Evolutionary conservation across 2,329 filamentous ascomycete species (phyloP).

Genomic region (Hymenoscyphus salicellus): DNA sequence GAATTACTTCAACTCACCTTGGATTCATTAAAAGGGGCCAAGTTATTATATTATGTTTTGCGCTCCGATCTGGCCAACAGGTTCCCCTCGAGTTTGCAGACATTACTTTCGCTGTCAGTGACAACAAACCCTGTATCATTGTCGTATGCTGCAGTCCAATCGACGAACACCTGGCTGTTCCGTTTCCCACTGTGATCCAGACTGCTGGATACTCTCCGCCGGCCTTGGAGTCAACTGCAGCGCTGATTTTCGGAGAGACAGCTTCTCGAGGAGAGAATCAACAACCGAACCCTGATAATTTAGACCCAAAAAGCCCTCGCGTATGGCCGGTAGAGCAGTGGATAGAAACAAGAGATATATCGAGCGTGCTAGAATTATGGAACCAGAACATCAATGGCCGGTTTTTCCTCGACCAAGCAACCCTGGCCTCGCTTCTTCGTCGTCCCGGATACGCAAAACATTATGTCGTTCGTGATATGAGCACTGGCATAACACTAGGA

Average conservation of each 20-base stretch:
- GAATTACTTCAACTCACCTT: constrained; percentile 49
- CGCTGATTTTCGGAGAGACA: constrained; percentile 48
- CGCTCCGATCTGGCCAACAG: constrained; percentile 42
- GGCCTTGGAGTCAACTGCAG: constrained; percentile 50
- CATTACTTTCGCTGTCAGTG: constrained; percentile 39
- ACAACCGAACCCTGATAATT: not conserved
- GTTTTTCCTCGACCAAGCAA: constrained; percentile 45
- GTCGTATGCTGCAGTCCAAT: constrained; percentile 50
- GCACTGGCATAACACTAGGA: constrained; percentile 46
- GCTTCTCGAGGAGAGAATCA: constrained; percentile 1
- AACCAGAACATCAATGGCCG: constrained; percentile 29
- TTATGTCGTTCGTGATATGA: constrained; percentile 52
- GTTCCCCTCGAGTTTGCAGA: constrained; percentile 53
- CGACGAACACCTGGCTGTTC: constrained; percentile 39
- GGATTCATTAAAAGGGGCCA: constrained; percentile 36
- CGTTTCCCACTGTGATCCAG: constrained; percentile 53
- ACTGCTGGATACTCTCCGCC: constrained; percentile 46
- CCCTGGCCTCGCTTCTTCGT: constrained; percentile 47
- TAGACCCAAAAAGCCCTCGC: constrained; percentile 15
- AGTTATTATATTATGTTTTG: constrained; percentile 48
- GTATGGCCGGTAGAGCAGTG: constrained; percentile 35
- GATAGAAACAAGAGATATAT: constrained; percentile 32
- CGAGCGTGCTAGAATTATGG: constrained; percentile 31
- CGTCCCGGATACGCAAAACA: constrained; percentile 57
- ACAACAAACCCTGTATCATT: constrained; percentile 50